Base-by-base conservation (phyloP, 2,329 filamentous ascomycete genomes). In the Monosporascus sp. region DNA sequence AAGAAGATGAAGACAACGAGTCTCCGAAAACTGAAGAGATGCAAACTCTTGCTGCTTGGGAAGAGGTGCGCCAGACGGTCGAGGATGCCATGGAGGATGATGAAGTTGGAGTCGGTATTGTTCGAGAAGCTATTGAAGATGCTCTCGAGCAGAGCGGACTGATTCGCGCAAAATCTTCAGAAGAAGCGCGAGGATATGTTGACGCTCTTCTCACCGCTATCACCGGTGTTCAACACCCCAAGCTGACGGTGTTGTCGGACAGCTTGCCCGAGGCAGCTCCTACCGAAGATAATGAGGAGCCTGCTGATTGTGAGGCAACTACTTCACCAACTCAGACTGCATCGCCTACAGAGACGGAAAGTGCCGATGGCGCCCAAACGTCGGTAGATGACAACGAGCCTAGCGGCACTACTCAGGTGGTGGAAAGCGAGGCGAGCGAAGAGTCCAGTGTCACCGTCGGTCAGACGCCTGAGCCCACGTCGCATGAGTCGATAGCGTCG, bases 51-150 rank as follows among this genome's bases (percentile, higher is more conserved):
- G 66, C 65, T 17, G 72, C 75, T 16, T 84, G 81, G 81, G 73
- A 78, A 47, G 76, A 81, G 49, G 75, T 83, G 65, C 79, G 78
- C 60, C 67, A 70, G 27, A 78, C 75, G 65, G 78, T 83, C 16
- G 79, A 83, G 52, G 74, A 82, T 51, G 77, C 78, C 2, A 78
- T 85, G 51, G 78, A 83, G 56, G 77, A 81, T 56, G 82, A 85
- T 49, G 78, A 80, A 46, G 68, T 75, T 11, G 81, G 80, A 26
- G 65, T 80, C 31, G 72, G 72, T 6, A 72, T 74, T 8, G 77
- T 84, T 17, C 72, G 78, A 46, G 79, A 81, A 53, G 77, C 78
- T 5, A 77, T 84, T 24, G 74, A 79, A 54, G 74, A 80, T 44
- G 80, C 81, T 1, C 70, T 84, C 2, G 74, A 78, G 54, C 75